Base-by-base conservation (phyloP, 179 eudicot genomes). In the Spinacia oleracea region DNA sequence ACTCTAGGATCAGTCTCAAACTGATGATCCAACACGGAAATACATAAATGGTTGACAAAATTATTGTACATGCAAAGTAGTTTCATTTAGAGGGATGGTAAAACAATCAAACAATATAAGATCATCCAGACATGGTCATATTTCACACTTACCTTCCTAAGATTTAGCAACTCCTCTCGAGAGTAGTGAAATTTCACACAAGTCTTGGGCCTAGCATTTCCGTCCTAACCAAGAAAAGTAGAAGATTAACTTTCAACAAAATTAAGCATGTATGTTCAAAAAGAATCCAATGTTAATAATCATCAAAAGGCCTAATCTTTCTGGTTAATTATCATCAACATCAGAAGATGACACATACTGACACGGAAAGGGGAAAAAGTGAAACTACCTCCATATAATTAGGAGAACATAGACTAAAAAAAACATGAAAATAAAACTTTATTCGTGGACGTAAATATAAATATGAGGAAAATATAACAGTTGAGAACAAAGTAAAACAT, bases 131-230 rank as follows among this genome's bases (percentile, higher is more conserved):
- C 35, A 66, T 14, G 32, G 46, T 11, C 68, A 78, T 9, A 32
- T 65, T 27, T 15, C 20, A 11, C 25, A 15, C 27, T 38, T 73
- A 79, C 82, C 77, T 79, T 45, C 58, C 72, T 35, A 51, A 79
- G 55, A 35, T 53, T 34, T 77, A 90, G 67, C 63, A 93, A 82
- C 83, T 87, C 90, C 66, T 90, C 92, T 77, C 97, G 76, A 74
- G 85, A 81, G 80, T 87, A 93, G 23, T 82, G 86, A 79, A 91
- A 76, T 34, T 86, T 87, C 74, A 89, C 92, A 35, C 64, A 87
- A 43, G 83, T 81, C 43, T 88, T 89, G 75, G 88, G 86, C 34
- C 91, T 76, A 42, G 81, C 75, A 60, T 88, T 91, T 72, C 84
- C 88, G 79, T 80, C 87, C 98, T 25, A 43, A 84, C 50, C 80